Percentiles rank a stretch among this genome's conserved stretches.
Evolutionary conservation across 2,329 filamentous ascomycete species (phyloP).

Genomic region (Exserohilum turcica): DNA sequence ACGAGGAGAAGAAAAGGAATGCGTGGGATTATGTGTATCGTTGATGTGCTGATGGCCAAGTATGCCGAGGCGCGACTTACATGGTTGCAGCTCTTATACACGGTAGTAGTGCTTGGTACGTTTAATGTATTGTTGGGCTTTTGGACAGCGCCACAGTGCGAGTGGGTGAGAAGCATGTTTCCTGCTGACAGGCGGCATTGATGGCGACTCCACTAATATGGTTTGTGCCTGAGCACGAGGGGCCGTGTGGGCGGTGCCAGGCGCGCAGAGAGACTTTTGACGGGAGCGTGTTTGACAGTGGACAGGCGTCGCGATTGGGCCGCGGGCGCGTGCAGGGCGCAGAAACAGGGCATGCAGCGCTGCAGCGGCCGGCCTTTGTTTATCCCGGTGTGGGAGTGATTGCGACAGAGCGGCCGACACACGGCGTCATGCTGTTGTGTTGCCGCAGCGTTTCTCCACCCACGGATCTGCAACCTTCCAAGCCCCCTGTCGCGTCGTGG

Average conservation of each 20-base stretch:
- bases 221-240: conserved; percentile 13
- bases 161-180: conserved; percentile 23
- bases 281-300: conserved; percentile 2
- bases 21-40: conserved; percentile 36
- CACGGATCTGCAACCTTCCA: conserved; percentile 32
- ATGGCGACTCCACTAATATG: conserved; percentile 20
- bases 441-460: conserved; percentile 13
- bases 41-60: conserved; percentile 34
- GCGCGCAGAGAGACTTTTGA: neutral
- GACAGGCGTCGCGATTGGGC: neutral
- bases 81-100: conserved; percentile 32
- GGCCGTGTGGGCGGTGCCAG: neutral
- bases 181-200: conserved; percentile 20
- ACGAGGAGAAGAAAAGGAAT: conserved; percentile 17
- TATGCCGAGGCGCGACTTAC: conserved; percentile 27
- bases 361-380: conserved; percentile 20
- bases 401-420: conserved; percentile 23
- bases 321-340: conserved; percentile 7
- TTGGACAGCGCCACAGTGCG: conserved; percentile 13
- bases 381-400: conserved; percentile 32
- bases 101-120: conserved; percentile 31
- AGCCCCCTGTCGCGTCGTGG: conserved; percentile 16
- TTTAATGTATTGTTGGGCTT: conserved; percentile 36
- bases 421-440: conserved; percentile 24
- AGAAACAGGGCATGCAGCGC: conserved; percentile 11